Evolutionary conservation across 2,329 filamentous ascomycete species (phyloP), one percentile per base, ranked within the genome.

Genomic region (Ustulina deusta): DNA sequence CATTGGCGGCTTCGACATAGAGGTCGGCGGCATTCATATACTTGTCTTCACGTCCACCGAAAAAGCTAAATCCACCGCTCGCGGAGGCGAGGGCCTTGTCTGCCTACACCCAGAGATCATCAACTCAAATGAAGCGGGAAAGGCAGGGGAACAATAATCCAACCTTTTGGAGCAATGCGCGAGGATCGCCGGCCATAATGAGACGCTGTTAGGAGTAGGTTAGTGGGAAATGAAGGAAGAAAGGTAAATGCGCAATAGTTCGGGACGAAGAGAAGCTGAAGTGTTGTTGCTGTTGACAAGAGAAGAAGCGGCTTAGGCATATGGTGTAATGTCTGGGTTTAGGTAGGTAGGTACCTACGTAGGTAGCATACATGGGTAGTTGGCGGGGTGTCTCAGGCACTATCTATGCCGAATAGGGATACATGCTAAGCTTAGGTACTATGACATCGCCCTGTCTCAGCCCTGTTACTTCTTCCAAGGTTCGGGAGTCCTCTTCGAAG

Each of bases 1-100:
- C 93, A 83, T 97, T 97, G 69, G 91, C 96, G 46, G 95, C 95
- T 80, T 97, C 90, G 68, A 88, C 90, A 78, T 94, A 98, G 71
- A 96, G 84, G 73, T 97, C 94, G 71, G 92, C 93, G 15, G 95
- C 95, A 82, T 90, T 89, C 82, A 97, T 92, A 78, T 93, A 94
- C 81, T 97, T 98, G 71, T 97, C 94, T 75, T 92, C 87, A 66
- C 90, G 88, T 52, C 93, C 93, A 49, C 94, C 93, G 75, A 99
- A 97, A 81, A 97, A 90, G 79, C 90, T 93, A 83, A 97, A 97
- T 75, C 94, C 94, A 32, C 91, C 85, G 22, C 88, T 85, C 46
- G 95, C 94, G 73, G 91, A 85, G 74, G 90, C 83, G 29, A 92
- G 87, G 60, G 90, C 86, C 84, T 96, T 97, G 78, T 97, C 93